Evolutionary conservation across 805 yeast species (phyloP).

Genomic region (Candida taoyuanica): DNA sequence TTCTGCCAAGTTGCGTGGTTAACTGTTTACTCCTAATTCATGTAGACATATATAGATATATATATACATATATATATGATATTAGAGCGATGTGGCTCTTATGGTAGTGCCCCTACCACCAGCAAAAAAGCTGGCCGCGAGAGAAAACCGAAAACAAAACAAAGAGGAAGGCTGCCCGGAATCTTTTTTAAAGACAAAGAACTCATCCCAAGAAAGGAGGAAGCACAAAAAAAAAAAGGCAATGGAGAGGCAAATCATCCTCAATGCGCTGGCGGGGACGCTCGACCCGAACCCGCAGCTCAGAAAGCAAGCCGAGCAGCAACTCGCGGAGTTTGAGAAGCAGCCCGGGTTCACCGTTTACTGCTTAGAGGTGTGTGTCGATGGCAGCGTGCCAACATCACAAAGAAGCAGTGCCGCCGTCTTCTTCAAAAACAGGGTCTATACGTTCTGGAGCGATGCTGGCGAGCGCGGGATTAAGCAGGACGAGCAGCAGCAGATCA

Average conservation of each 20-base stretch:
- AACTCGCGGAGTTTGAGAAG: constrained; percentile 46
- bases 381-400: constrained; percentile 36
- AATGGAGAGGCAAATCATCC: constrained; percentile 44
- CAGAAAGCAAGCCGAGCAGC: constrained; percentile 50
- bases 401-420: constrained; percentile 61
- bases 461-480: constrained; percentile 29
- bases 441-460: constrained; percentile 45
- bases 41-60: too few species aligned
- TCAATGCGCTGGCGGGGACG: constrained; percentile 48
- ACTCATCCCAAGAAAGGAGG: not conserved
- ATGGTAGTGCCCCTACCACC: too few species aligned
- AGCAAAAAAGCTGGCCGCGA: too few species aligned
- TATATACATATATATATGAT: too few species aligned
- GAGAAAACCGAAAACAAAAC: too few species aligned
- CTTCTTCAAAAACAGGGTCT: constrained; percentile 61
- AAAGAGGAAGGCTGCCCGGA: too few species aligned
- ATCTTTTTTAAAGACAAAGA: too few species aligned
- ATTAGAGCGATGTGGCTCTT: too few species aligned
- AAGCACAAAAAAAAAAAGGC: not conserved
- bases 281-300: constrained; percentile 45
- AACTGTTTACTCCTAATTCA: too few species aligned
- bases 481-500: constrained; percentile 53
- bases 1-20: too few species aligned
- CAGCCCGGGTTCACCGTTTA: constrained; percentile 56
- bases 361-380: constrained; percentile 45